These are phyloP conservation scores for Gossypium raimondii DNA, from an alignment of 345 rosid genomes.

Conservation along the genomic window DNA sequence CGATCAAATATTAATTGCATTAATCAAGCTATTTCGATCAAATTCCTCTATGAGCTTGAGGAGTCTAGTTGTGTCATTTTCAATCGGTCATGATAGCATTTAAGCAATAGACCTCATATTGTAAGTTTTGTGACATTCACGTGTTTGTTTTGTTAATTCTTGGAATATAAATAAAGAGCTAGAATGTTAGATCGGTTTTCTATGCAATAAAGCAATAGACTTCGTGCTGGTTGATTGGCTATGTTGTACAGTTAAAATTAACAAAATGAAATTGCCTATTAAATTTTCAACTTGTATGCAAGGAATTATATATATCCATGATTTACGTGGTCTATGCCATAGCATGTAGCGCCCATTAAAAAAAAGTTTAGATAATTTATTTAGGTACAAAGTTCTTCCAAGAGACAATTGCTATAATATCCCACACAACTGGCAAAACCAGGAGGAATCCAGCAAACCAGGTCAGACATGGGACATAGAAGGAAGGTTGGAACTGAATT, in stretches of 20 bases:
- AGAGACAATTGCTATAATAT: background rate
- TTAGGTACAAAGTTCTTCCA: background rate
- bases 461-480: background rate
- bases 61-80: background rate
- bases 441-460: slow-evolving; percentile 6
- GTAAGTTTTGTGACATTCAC: background rate
- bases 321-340: background rate
- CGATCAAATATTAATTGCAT: background rate
- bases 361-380: background rate
- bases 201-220: background rate
- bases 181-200: slow-evolving; percentile 1
- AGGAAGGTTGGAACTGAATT: background rate
- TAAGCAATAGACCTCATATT: background rate
- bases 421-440: background rate
- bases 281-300: no score
- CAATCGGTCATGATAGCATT: background rate
- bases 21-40: background rate
- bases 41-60: background rate
- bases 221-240: background rate
- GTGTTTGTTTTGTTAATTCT: background rate
- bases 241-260: no score
- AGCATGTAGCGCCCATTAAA: background rate
- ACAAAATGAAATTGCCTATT: no score
- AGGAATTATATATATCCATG: background rate
- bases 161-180: background rate